Evolutionary conservation across 192 early-diverging fungal species (phyloP).

Genomic region (Coemansia sp.): DNA sequence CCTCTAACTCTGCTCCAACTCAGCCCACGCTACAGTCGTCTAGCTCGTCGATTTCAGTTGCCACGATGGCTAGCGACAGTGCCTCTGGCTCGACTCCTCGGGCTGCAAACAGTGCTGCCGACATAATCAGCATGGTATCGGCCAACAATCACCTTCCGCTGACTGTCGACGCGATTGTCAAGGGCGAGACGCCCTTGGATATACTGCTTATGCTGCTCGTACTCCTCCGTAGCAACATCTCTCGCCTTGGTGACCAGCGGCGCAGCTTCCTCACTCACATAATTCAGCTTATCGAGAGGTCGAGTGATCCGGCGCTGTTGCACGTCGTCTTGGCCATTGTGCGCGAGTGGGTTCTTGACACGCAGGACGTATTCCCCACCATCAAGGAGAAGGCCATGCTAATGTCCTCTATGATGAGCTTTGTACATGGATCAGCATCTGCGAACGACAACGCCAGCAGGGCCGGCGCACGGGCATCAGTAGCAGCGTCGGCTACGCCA

Average conservation of each 20-base stretch:
- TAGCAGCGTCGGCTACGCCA: neutral
- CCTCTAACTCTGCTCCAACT: constrained; percentile 7
- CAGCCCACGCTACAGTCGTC: constrained; percentile 28
- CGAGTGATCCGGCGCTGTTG: constrained; percentile 72
- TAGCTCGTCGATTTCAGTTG: constrained; percentile 14
- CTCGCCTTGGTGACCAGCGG: constrained; percentile 80
- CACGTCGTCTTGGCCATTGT: constrained; percentile 79
- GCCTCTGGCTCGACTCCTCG: neutral
- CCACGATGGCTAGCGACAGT: constrained; percentile 14
- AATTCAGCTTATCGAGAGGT: constrained; percentile 81
- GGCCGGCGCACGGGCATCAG: constrained; percentile 34
- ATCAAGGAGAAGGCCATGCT: constrained; percentile 94
- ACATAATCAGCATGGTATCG: constrained; percentile 24
- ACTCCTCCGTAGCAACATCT: constrained; percentile 61
- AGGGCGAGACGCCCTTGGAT: constrained; percentile 46
- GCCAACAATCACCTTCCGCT: constrained; percentile 44
- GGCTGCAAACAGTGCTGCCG: constrained; percentile 22
- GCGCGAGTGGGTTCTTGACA: constrained; percentile 83
- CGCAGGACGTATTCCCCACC: constrained; percentile 88
- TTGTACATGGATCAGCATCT: constrained; percentile 70
- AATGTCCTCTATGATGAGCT: constrained; percentile 87
- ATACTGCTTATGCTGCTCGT: constrained; percentile 54
- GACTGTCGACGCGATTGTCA: constrained; percentile 30
- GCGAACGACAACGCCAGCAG: constrained; percentile 48
- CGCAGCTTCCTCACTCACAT: constrained; percentile 80